These are phyloP conservation scores for Massariosphaeria phaeospora DNA, from an alignment of 495 filamentous ascomycete species.

Conservation along the genomic window DNA sequence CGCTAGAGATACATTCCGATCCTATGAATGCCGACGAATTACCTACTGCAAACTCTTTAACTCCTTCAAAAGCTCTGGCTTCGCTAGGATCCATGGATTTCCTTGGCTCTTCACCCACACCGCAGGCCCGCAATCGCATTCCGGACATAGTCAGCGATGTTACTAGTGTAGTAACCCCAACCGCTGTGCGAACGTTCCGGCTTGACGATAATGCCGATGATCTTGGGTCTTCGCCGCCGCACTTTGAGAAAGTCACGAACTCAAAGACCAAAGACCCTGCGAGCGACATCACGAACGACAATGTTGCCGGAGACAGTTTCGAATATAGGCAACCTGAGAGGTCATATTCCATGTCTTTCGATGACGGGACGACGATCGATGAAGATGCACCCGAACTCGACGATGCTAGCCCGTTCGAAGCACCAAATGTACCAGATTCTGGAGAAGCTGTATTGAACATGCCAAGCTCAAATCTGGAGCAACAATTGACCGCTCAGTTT, in stretches of 20 bases:
- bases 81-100: conserved; percentile 47
- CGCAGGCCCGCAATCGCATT: conserved; percentile 36
- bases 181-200: conserved; percentile 9
- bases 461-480: conserved; percentile 19
- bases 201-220: conserved; percentile 5
- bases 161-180: conserved; percentile 11
- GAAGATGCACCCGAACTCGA: not conserved
- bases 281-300: not conserved
- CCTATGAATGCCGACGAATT: conserved; percentile 16
- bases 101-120: conserved; percentile 79
- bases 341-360: conserved; percentile 1
- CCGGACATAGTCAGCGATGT: conserved; percentile 21
- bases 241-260: conserved; percentile 5
- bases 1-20: conserved; percentile 15
- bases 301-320: conserved; percentile 18
- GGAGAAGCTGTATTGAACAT: conserved; percentile 1
- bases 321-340: conserved; percentile 13
- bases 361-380: conserved; percentile 16
- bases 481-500: conserved; percentile 23
- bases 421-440: conserved; percentile 2
- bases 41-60: conserved; percentile 38
- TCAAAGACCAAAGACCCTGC: not conserved
- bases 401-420: conserved; percentile 3
- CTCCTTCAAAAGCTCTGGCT: conserved; percentile 12
- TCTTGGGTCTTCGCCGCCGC: conserved; percentile 26